These are phyloP conservation scores for Sphenostylis stenocarpa DNA, from an alignment of 306 rosid genomes.

Conservation along the genomic window DNA sequence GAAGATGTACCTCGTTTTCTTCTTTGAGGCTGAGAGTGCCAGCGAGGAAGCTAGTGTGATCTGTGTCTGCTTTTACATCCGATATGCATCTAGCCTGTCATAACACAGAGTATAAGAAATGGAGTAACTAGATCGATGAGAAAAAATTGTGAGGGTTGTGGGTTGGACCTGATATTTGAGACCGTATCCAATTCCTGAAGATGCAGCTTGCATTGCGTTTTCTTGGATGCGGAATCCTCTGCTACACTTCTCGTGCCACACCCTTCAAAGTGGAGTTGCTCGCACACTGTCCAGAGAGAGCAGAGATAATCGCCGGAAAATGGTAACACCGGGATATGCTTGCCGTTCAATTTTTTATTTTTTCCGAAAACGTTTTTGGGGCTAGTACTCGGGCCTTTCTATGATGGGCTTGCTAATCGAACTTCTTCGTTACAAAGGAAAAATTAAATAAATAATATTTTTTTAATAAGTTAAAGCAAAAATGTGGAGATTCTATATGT, in stretches of 20 bases:
- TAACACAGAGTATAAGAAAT: neutral
- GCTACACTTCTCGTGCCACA: neutral
- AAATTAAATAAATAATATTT: too few relatives aligned
- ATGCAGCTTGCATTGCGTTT: slow-evolving; percentile 85
- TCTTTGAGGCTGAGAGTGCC: slow-evolving; percentile 97
- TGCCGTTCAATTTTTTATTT: neutral
- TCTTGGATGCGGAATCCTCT: slow-evolving; percentile 26
- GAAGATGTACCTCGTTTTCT: slow-evolving; percentile 83
- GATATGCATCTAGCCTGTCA: slow-evolving; percentile 91
- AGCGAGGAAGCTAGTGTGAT: slow-evolving; percentile 90
- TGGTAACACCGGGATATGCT: neutral
- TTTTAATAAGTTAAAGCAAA: too few relatives aligned
- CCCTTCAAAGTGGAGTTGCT: slow-evolving; percentile 1
- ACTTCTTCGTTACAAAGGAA: too few relatives aligned
- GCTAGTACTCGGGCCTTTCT: neutral
- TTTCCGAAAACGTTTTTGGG: neutral
- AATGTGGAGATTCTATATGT: too few relatives aligned
- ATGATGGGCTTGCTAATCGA: too few relatives aligned
- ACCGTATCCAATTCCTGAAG: slow-evolving; percentile 96
- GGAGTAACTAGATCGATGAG: neutral
- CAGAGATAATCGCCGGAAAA: slow-evolving; percentile 15
- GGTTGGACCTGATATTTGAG: slow-evolving; percentile 81
- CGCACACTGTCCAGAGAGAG: neutral
- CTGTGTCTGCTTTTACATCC: slow-evolving; percentile 92
- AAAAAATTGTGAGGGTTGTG: slow-evolving; percentile 7